phyloP scores from a whole-genome alignment of 140 eudicot genomes.

The Oenanthe javanica region DNA sequence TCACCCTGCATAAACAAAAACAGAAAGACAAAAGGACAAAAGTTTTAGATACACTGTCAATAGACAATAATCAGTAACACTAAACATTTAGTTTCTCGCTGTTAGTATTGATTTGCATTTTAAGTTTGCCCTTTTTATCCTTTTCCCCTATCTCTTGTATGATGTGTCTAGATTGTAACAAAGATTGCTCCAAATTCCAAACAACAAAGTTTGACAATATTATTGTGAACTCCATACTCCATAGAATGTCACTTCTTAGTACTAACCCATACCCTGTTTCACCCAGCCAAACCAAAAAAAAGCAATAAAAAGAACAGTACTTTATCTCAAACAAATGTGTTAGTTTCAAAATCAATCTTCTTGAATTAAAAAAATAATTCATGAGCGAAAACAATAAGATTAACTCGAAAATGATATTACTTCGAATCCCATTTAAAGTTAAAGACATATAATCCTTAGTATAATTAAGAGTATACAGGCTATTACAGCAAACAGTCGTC shows the following conservation, averaged over 20 bases:
- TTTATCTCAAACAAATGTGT: not conserved
- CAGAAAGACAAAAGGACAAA: no score
- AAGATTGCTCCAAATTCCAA: not conserved
- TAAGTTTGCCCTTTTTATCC: not conserved
- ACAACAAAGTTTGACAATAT: not conserved
- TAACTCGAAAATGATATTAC: not conserved
- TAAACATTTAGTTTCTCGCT: not conserved
- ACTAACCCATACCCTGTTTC: not conserved
- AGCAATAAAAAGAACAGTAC: not conserved
- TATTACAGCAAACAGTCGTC: not conserved
- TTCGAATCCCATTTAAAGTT: not conserved
- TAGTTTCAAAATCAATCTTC: not conserved
- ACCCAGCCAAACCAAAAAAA: not conserved
- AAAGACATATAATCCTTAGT: not conserved
- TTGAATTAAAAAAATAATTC: not conserved
- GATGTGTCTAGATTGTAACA: not conserved
- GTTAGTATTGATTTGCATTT: not conserved
- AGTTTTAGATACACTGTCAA: not conserved
- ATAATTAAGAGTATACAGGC: not conserved
- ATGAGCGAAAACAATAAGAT: not conserved
- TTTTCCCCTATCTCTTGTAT: not conserved
- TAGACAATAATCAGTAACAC: not conserved
- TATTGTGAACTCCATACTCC: not conserved
- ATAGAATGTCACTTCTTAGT: not conserved
- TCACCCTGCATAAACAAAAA: constrained; percentile 49